Percentiles rank a stretch among this genome's conserved stretches.
Conservation (phyloP, 306 rosid genomes). For the Leucaena leucocephala region DNA sequence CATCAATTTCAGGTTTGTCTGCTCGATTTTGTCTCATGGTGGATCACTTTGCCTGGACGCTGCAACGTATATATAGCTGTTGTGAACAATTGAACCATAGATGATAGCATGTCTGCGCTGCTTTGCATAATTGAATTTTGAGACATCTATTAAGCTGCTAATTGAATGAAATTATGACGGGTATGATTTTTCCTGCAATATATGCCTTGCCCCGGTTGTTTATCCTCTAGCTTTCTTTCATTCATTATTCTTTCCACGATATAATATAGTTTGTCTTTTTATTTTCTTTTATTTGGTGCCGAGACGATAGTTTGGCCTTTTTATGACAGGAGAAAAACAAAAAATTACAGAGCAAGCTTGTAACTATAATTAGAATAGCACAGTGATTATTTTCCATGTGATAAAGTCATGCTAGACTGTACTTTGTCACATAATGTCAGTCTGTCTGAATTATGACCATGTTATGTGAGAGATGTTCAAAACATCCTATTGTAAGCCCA, state of each 20-base stretch:
- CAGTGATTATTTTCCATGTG: constrained; percentile 5
- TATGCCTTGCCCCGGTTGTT: constrained; percentile 23
- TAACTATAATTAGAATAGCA: not conserved
- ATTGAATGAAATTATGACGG: constrained; percentile 5
- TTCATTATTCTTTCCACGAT: constrained; percentile 11
- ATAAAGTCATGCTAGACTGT: constrained; percentile 9
- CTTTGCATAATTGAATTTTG: constrained; percentile 25
- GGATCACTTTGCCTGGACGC: not conserved
- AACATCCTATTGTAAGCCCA: not conserved
- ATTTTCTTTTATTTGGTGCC: not conserved
- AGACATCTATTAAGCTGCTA: constrained; percentile 18
- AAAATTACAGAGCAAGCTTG: not conserved
- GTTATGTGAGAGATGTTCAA: constrained; percentile 14
- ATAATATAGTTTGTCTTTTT: not conserved
- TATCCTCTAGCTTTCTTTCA: not conserved
- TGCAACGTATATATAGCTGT: not conserved
- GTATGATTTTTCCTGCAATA: constrained; percentile 11
- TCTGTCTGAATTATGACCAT: not conserved
- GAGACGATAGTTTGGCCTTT: not conserved
- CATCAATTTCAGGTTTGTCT: constrained; percentile 90
- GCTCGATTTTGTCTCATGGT: not conserved
- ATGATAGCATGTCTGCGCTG: constrained; percentile 25
- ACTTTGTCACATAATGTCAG: not conserved
- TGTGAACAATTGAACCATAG: not conserved
- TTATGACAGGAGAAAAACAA: not conserved